These are phyloP conservation scores for Bjerkandera adusta DNA, from an alignment of 1,284 basidiomycete species.

Conservation along the genomic window DNA sequence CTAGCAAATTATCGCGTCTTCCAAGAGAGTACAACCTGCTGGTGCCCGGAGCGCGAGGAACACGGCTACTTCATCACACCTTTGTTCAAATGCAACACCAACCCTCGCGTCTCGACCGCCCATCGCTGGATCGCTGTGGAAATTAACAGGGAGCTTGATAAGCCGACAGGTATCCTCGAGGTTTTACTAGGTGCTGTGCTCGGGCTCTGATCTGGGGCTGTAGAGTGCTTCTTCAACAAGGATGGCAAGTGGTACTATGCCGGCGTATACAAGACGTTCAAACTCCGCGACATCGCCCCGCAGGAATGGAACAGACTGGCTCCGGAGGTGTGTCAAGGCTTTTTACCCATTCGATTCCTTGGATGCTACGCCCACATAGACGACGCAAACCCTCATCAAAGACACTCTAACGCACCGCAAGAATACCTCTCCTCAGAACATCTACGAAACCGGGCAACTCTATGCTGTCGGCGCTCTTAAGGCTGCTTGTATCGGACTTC, in stretches of 20 bases:
- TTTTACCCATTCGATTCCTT: neutral
- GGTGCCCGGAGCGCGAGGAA: conserved; percentile 77
- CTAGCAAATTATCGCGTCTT: conserved; percentile 64
- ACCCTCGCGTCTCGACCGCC: conserved; percentile 67
- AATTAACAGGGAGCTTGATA: conserved; percentile 51
- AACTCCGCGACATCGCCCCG: conserved; percentile 57
- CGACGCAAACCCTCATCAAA: conserved; percentile 59
- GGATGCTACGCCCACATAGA: conserved; percentile 36
- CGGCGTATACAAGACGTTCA: conserved; percentile 66
- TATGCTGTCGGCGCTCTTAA: conserved; percentile 69
- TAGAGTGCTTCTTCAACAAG: conserved; percentile 77
- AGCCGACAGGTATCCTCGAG: conserved; percentile 52
- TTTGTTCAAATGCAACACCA: conserved; percentile 71
- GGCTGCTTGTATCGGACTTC: conserved; percentile 67
- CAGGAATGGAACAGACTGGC: conserved; percentile 69
- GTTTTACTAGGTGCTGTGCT: neutral
- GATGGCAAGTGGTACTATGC: conserved; percentile 80
- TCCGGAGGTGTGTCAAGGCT: conserved; percentile 54
- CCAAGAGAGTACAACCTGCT: conserved; percentile 62
- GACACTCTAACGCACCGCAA: conserved; percentile 68
- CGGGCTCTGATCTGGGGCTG: no score
- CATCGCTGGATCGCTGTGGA: conserved; percentile 68
- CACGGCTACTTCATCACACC: conserved; percentile 74
- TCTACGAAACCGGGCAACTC: conserved; percentile 69
- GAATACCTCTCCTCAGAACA: conserved; percentile 71